A percentile compares a stretch with the other conserved stretches of the same genome.
These are phyloP conservation scores for Amanita jacksonii DNA, from an alignment of 768 basidiomycete genomes.

Conservation along the genomic window DNA sequence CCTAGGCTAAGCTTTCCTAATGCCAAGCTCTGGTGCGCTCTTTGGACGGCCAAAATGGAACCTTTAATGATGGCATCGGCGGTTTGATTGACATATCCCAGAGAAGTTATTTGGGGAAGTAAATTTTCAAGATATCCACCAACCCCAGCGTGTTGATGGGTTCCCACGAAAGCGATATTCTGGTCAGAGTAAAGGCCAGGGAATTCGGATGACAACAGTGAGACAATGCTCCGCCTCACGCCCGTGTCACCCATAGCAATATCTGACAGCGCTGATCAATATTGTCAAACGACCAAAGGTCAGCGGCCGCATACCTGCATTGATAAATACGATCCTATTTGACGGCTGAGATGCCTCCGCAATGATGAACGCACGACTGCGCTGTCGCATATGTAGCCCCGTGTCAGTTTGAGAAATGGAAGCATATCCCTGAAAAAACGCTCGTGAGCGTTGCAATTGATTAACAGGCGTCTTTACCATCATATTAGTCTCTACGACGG, in stretches of 20 bases:
- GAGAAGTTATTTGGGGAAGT: conserved; percentile 64
- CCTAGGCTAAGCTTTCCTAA: conserved; percentile 54
- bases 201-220: conserved; percentile 42
- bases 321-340: conserved; percentile 65
- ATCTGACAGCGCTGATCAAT: conserved; percentile 28
- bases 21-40: conserved; percentile 54
- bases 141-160: conserved; percentile 71
- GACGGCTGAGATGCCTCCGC: conserved; percentile 47
- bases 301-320: conserved; percentile 37
- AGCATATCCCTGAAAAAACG: conserved; percentile 50
- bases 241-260: conserved; percentile 80
- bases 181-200: conserved; percentile 55
- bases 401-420: conserved; percentile 54
- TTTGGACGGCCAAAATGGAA: conserved; percentile 56
- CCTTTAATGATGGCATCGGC: conserved; percentile 66
- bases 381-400: conserved; percentile 72
- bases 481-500: conserved; percentile 78
- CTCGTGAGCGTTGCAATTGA: conserved; percentile 2
- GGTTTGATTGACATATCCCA: conserved; percentile 65
- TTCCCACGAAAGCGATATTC: conserved; percentile 72
- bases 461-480: conserved; percentile 37
- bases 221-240: conserved; percentile 58
- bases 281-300: conserved; percentile 11
- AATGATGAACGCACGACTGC: conserved; percentile 68
- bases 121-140: conserved; percentile 75